These are phyloP conservation scores for Suillus plorans DNA, from an alignment of 768 basidiomycete genomes.

Conservation along the genomic window DNA sequence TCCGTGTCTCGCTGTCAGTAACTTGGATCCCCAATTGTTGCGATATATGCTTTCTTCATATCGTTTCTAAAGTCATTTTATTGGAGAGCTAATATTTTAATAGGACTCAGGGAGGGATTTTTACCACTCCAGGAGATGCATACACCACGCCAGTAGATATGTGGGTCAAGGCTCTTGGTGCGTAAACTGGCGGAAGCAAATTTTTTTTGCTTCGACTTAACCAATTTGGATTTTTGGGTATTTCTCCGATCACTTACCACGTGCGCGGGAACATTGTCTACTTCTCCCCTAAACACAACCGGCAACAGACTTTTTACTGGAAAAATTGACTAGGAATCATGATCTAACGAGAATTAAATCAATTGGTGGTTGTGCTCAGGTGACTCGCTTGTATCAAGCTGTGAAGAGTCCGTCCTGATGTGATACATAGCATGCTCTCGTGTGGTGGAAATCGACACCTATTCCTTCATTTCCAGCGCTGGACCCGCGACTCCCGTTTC, in stretches of 20 bases:
- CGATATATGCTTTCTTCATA: constrained; percentile 11
- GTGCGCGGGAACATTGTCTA: constrained; percentile 14
- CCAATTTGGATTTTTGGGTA: constrained; percentile 35
- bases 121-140: constrained; percentile 82
- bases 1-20: constrained; percentile 2
- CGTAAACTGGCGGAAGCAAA: constrained; percentile 60
- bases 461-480: constrained; percentile 71
- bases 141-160: constrained; percentile 88
- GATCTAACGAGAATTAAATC: constrained; percentile 72
- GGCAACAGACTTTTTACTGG: constrained; percentile 65
- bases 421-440: constrained; percentile 58
- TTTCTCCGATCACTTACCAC: constrained; percentile 32
- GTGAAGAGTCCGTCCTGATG: not conserved
- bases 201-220: constrained; percentile 43
- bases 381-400: constrained; percentile 27
- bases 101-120: constrained; percentile 85
- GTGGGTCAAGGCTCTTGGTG: constrained; percentile 88
- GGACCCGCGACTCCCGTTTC: constrained; percentile 68
- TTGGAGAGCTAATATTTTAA: constrained; percentile 17
- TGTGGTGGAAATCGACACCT: constrained; percentile 86
- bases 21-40: constrained; percentile 1
- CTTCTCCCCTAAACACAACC: constrained; percentile 2
- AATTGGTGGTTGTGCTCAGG: constrained; percentile 80
- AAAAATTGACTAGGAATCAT: constrained; percentile 68
- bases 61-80: constrained; percentile 7